Evolutionary conservation across 2,329 filamentous ascomycete species (phyloP).

Genomic region (Dothideomycetidae sp.): DNA sequence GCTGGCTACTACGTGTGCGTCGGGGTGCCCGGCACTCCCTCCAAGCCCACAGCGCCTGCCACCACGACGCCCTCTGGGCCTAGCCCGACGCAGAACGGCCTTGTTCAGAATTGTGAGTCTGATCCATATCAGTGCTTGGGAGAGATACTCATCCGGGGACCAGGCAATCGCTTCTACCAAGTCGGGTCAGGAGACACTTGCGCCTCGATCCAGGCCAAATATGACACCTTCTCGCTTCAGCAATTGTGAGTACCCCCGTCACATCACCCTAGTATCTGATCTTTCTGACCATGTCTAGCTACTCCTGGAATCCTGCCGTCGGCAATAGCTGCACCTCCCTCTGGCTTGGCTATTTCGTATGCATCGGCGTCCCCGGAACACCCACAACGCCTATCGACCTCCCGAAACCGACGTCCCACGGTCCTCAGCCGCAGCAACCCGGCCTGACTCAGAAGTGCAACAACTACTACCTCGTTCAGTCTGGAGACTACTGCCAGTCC

Average conservation of each 20-base stretch:
- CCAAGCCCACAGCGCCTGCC: not conserved
- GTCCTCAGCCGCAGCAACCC: not conserved
- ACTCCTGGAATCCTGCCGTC: slow-evolving; percentile 3
- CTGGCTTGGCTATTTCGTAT: slow-evolving; percentile 1
- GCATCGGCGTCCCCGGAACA: slow-evolving; percentile 1
- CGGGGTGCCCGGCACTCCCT: not conserved
- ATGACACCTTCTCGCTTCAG: not conserved
- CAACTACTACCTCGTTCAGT: not conserved
- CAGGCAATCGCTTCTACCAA: not conserved
- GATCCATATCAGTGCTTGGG: no score
- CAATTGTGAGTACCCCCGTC: not conserved
- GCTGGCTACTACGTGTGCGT: slow-evolving; percentile 1
- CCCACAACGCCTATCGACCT: not conserved
- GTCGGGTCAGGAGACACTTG: not conserved
- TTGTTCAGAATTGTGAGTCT: not conserved
- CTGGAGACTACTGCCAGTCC: not conserved
- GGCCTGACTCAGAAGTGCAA: not conserved
- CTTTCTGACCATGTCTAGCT: not conserved
- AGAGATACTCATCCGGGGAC: no score
- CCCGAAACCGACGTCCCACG: not conserved
- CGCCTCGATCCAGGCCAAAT: not conserved
- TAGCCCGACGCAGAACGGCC: not conserved
- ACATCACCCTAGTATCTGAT: not conserved
- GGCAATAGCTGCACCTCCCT: slow-evolving; percentile 2
- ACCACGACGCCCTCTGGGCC: not conserved